Base-by-base conservation (phyloP, 129 eudicot species). In the Lonicera japonica region DNA sequence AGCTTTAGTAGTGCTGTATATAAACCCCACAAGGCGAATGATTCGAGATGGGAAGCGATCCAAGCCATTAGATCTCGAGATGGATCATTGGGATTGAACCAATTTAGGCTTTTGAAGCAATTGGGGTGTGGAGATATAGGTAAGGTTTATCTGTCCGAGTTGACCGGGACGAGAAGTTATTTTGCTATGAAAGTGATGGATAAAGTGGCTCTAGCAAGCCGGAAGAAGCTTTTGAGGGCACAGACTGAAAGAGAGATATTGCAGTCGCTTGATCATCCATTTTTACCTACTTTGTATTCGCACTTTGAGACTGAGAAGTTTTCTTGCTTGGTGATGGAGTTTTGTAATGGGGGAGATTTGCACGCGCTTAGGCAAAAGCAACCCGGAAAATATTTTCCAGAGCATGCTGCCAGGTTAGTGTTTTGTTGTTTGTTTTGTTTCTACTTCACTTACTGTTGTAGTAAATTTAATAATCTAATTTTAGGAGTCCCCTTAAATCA, bases 141-240 rank as follows among this genome's bases (percentile, higher is more conserved):
- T 20, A 82, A 82, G 38, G 99, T 92, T 60, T 83, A 87, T 79
- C 79, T 92, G 13, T 74, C 91, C 0, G 95, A 92, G 66, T 79
- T 92, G 79, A 74, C 76, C 17, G 96, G 99, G 55, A 92, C 99
- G 0, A 81, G 83, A 29, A 78, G 88, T 65, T 77, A 69, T 70
- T 92, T 92, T 72, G 99, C 99, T 25, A 80, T 92, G 84, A 92
- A 92, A 73, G 92, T 92, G 61, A 92, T 92, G 99, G 90, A 92
- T 70, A 92, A 92, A 73, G 84, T 82, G 47, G 86, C 88, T 21
- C 71, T 92, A 1, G 96, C 79, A 0, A 82, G 96, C 64, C 67
- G 99, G 74, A 92, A 92, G 77, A 92, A 92, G 78, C 76, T 92
- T 20, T 64, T 76, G 66, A 80, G 99, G 78, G 96, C 99, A 21